These are phyloP conservation scores for Puccinia horiana DNA, from an alignment of 1,284 basidiomycete genomes.

Conservation along the genomic window DNA sequence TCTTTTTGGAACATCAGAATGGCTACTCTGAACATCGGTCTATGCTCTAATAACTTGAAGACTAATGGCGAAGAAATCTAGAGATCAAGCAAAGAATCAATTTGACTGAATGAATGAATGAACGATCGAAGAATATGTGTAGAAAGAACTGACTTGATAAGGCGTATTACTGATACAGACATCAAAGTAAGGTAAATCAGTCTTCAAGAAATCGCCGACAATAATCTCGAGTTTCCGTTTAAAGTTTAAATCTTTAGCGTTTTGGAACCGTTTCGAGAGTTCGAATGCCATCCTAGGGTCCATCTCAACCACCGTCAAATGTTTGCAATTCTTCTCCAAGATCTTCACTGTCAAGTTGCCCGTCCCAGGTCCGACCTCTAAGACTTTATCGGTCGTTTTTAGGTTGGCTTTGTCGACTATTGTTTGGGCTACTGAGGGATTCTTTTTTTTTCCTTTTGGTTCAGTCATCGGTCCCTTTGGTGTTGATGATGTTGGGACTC, in stretches of 20 bases:
- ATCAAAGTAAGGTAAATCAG: conserved; percentile 93
- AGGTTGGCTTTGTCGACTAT: conserved; percentile 74
- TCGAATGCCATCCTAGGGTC: conserved; percentile 99
- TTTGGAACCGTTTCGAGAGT: conserved; percentile 93
- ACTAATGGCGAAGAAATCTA: conserved; percentile 93
- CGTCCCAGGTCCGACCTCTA: conserved; percentile 98
- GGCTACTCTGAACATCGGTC: conserved; percentile 86
- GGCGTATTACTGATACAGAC: conserved; percentile 99
- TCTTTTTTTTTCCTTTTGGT: conserved; percentile 27
- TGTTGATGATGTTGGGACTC: conserved; percentile 68
- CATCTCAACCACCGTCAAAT: conserved; percentile 91
- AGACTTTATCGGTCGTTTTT: conserved; percentile 89
- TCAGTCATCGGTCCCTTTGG: not conserved
- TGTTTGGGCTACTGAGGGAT: conserved; percentile 45
- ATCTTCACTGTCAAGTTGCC: conserved; percentile 95
- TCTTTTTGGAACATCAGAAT: conserved; percentile 99
- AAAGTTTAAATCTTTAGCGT: not conserved
- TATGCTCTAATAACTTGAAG: conserved; percentile 93
- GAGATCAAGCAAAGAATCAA: not conserved
- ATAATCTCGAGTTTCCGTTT: conserved; percentile 80
- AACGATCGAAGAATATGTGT: not conserved
- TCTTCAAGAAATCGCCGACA: conserved; percentile 96
- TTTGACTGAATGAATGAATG: not conserved
- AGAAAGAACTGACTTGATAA: conserved; percentile 69
- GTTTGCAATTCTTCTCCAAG: conserved; percentile 84